A percentile compares a stretch with the other conserved stretches of the same genome.
phyloP scores from a whole-genome alignment of 163 green algal species.

The Scenedesmus sp. region DNA sequence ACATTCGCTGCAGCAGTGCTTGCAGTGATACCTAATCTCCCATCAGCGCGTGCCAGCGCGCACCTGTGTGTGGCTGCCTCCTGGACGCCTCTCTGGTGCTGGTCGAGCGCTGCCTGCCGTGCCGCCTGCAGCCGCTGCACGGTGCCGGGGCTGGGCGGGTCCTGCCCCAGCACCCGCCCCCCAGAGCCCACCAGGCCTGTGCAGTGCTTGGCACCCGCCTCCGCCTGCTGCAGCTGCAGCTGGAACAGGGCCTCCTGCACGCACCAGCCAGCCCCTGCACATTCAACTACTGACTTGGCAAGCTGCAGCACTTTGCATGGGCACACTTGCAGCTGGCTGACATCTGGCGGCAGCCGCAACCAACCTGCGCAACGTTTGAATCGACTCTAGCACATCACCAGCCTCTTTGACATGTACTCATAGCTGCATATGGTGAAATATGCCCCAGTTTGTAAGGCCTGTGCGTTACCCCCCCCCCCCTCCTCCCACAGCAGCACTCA shows the following conservation, averaged over 20 bases:
- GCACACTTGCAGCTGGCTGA: not conserved
- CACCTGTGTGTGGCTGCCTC: conserved; percentile 49
- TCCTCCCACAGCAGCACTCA: not conserved
- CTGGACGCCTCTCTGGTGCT: not conserved
- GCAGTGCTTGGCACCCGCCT: conserved; percentile 49
- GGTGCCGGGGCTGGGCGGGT: conserved; percentile 18
- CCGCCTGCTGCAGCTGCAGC: conserved; percentile 57
- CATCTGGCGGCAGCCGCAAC: not conserved
- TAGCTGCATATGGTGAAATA: no score
- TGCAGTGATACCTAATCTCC: no score
- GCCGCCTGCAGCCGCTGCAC: conserved; percentile 55
- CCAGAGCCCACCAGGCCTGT: conserved; percentile 56
- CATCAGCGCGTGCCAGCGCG: not conserved
- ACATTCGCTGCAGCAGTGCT: not conserved
- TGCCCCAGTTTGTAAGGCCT: no score
- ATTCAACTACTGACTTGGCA: no score
- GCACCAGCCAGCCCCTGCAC: not conserved
- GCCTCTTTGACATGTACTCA: no score
- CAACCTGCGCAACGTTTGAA: not conserved
- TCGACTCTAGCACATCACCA: no score
- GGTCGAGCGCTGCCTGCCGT: not conserved
- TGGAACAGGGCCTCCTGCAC: conserved; percentile 67
- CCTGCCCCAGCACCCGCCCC: conserved; percentile 55
- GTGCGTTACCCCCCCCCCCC: no score
- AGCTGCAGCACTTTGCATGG: not conserved